These are phyloP conservation scores for Leptographium flavum DNA, from an alignment of 2,329 filamentous ascomycete genomes.

Conservation along the genomic window DNA sequence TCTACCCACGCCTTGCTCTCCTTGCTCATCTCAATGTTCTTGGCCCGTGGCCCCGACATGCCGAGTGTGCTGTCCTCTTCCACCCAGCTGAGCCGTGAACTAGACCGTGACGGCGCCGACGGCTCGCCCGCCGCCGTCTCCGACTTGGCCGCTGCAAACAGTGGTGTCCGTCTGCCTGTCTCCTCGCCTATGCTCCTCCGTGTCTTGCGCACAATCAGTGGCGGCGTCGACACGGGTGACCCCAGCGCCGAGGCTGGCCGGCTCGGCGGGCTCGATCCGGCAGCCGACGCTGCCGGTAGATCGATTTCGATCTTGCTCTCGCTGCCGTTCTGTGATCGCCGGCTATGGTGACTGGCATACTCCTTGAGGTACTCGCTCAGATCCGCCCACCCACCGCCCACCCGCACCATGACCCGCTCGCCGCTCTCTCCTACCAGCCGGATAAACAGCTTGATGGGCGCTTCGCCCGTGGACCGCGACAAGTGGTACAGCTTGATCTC, in stretches of 20 bases:
- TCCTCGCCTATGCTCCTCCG: slow-evolving; percentile 30
- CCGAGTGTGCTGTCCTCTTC: slow-evolving; percentile 46
- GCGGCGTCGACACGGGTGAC: slow-evolving; percentile 25
- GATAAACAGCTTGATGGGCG: slow-evolving; percentile 89
- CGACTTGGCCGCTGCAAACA: slow-evolving; percentile 11
- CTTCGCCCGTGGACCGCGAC: slow-evolving; percentile 65
- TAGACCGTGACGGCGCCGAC: slow-evolving; percentile 33
- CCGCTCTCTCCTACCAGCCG: slow-evolving; percentile 79
- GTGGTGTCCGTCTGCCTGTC: not conserved
- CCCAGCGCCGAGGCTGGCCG: slow-evolving; percentile 22
- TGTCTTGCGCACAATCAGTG: slow-evolving; percentile 40
- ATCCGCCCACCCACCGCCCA: slow-evolving; percentile 97
- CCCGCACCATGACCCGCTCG: slow-evolving; percentile 93
- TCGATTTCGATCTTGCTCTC: slow-evolving; percentile 46
- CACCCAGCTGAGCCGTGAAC: slow-evolving; percentile 40
- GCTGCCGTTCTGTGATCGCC: slow-evolving; percentile 36
- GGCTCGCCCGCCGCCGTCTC: slow-evolving; percentile 29
- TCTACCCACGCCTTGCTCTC: slow-evolving; percentile 72
- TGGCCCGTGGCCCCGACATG: slow-evolving; percentile 55
- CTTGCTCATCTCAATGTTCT: slow-evolving; percentile 51
- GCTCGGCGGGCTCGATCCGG: slow-evolving; percentile 20
- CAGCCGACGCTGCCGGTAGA: slow-evolving; percentile 18
- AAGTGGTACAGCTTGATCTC: slow-evolving; percentile 91
- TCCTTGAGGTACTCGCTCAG: slow-evolving; percentile 88
- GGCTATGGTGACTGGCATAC: slow-evolving; percentile 82